These are phyloP conservation scores for Jatropha curcas DNA, from an alignment of 345 rosid species.

Conservation along the genomic window DNA sequence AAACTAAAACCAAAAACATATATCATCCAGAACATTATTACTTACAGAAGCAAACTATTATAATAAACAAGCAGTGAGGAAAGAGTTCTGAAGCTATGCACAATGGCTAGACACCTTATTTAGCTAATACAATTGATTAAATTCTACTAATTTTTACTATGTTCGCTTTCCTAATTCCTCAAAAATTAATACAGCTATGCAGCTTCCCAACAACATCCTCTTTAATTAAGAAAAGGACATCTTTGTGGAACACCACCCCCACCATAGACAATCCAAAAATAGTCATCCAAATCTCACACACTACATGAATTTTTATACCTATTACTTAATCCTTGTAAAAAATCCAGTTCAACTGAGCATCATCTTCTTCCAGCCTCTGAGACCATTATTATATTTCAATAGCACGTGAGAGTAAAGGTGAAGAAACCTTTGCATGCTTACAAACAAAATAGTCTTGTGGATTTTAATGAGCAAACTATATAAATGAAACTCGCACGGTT, in stretches of 20 bases:
- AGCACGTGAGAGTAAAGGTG: not conserved
- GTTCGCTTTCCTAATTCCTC: not conserved
- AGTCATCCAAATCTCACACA: not conserved
- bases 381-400: not conserved
- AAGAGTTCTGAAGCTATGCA: not conserved
- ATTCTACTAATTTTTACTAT: not conserved
- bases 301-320: not conserved
- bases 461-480: not conserved
- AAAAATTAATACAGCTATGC: no score
- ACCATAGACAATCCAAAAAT: not conserved
- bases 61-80: no score
- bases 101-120: no score
- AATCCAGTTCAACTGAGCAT: not conserved
- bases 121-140: no score
- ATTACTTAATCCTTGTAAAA: not conserved
- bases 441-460: not conserved
- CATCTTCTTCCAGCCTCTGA: not conserved
- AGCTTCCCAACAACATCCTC: no score
- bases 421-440: not conserved
- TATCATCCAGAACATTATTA: not conserved
- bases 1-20: not conserved
- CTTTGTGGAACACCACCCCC: not conserved
- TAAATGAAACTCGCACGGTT: not conserved
- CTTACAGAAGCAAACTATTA: not conserved
- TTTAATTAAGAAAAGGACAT: not conserved